Percentiles rank a stretch among this genome's conserved stretches.
Evolutionary conservation across 371 early-diverging fungal genomes (phyloP).

Genomic region (Conidiobolus incongruus): DNA sequence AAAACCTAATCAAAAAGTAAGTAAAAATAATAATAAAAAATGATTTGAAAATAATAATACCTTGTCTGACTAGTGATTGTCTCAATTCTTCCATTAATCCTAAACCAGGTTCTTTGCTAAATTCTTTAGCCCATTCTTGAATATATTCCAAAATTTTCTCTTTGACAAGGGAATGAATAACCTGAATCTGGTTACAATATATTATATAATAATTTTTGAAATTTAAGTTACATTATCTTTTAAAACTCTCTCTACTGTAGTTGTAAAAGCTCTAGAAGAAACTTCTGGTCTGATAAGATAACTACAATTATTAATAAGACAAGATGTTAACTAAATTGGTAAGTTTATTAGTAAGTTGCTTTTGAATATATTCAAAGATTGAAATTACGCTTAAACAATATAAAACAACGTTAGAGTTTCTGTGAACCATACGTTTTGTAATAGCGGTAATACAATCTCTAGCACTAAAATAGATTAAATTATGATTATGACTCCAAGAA

Average conservation of each 20-base stretch:
- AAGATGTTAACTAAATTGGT: conserved; percentile 10
- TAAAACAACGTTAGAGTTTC: conserved; percentile 7
- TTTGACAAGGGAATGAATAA: conserved; percentile 50
- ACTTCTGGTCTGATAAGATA: conserved; percentile 53
- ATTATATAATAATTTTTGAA: not conserved
- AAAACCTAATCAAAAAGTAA: conserved; percentile 14
- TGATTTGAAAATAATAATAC: conserved; percentile 5
- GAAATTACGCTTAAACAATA: conserved; percentile 7
- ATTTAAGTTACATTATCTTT: conserved; percentile 28
- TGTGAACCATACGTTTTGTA: conserved; percentile 7
- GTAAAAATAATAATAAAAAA: not conserved
- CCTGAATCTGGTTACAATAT: conserved; percentile 10
- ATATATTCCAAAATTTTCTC: conserved; percentile 60
- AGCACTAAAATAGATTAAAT: conserved; percentile 4
- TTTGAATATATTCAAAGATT: not conserved
- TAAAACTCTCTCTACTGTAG: conserved; percentile 46
- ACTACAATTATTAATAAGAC: conserved; percentile 75
- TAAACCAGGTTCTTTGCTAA: conserved; percentile 50
- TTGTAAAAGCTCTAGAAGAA: conserved; percentile 67
- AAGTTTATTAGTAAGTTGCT: not conserved
- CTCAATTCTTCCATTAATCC: conserved; percentile 76
- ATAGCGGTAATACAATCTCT: conserved; percentile 8
- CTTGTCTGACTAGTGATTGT: conserved; percentile 30
- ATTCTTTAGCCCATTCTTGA: conserved; percentile 75
- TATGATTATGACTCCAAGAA: not conserved